phyloP scores from a whole-genome alignment of 345 rosid genomes.

The Streptanthus diversifolius region DNA sequence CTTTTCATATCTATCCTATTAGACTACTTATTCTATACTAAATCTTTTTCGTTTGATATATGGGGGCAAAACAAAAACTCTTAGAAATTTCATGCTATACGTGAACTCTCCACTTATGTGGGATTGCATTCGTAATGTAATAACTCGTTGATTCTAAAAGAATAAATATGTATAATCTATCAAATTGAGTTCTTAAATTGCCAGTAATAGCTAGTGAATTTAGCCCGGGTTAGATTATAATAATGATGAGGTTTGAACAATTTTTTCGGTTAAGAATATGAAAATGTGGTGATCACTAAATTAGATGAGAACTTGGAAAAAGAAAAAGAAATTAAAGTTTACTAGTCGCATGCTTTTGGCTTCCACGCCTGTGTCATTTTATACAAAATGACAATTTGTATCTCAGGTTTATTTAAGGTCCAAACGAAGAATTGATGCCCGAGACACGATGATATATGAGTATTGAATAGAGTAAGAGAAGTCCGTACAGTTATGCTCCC shows the following conservation, averaged over 20 bases:
- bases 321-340: neutral
- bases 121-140: neutral
- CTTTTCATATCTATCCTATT: too few species aligned
- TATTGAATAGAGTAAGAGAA: slow-evolving; percentile 20
- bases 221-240: neutral
- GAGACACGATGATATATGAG: neutral
- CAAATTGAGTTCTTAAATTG: neutral
- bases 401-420: neutral
- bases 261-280: neutral
- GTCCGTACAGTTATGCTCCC: slow-evolving; percentile 33
- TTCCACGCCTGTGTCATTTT: slow-evolving; percentile 24
- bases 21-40: neutral
- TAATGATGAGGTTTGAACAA: neutral
- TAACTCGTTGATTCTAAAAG: neutral
- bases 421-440: neutral
- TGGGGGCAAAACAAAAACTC: too few species aligned
- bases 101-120: neutral
- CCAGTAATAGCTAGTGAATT: neutral
- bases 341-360: slow-evolving; percentile 22
- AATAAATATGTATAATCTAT: neutral
- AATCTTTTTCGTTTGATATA: too few species aligned
- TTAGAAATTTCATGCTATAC: too few species aligned
- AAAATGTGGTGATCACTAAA: neutral
- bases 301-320: neutral
- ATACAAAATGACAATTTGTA: neutral